These are phyloP conservation scores for Fusarium sp. DNA, from an alignment of 2,329 filamentous ascomycete genomes.

Conservation along the genomic window DNA sequence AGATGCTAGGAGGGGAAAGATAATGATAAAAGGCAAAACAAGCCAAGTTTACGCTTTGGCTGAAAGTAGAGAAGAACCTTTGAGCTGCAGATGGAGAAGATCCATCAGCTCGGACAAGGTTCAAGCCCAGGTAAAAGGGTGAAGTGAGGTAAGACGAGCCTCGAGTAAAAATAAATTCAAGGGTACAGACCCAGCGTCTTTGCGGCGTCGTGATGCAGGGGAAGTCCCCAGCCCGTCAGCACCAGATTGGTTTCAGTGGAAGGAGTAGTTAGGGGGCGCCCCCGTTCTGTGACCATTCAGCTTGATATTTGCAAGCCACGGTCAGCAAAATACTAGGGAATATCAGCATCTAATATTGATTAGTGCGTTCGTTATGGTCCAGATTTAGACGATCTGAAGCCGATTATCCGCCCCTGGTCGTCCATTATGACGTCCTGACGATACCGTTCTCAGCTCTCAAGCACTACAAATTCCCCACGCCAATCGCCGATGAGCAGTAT, in stretches of 20 bases:
- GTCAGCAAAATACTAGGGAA: neutral
- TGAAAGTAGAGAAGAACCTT: neutral
- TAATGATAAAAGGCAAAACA: neutral
- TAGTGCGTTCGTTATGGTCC: conserved; percentile 4
- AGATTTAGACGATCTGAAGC: conserved; percentile 19
- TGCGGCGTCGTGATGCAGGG: conserved; percentile 34
- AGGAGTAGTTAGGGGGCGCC: conserved; percentile 17
- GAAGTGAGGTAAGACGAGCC: conserved; percentile 18
- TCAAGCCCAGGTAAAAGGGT: conserved; percentile 2
- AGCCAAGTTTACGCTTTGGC: neutral
- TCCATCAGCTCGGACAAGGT: conserved; percentile 14
- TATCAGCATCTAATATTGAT: neutral
- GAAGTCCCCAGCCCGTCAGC: conserved; percentile 35
- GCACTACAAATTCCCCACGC: conserved; percentile 14
- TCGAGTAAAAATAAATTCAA: conserved; percentile 25
- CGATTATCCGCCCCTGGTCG: conserved; percentile 35
- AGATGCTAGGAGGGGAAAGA: neutral
- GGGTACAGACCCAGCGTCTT: conserved; percentile 9
- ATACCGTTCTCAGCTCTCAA: conserved; percentile 1
- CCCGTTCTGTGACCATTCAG: conserved; percentile 13
- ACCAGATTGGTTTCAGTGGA: conserved; percentile 34
- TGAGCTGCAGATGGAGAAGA: neutral
- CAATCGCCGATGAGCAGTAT: conserved; percentile 39
- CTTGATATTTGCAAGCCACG: conserved; percentile 10
- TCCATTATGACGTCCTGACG: conserved; percentile 17